These are phyloP conservation scores for Ceratobasidium sp. DNA, from an alignment of 1,284 basidiomycete genomes.

Conservation along the genomic window DNA sequence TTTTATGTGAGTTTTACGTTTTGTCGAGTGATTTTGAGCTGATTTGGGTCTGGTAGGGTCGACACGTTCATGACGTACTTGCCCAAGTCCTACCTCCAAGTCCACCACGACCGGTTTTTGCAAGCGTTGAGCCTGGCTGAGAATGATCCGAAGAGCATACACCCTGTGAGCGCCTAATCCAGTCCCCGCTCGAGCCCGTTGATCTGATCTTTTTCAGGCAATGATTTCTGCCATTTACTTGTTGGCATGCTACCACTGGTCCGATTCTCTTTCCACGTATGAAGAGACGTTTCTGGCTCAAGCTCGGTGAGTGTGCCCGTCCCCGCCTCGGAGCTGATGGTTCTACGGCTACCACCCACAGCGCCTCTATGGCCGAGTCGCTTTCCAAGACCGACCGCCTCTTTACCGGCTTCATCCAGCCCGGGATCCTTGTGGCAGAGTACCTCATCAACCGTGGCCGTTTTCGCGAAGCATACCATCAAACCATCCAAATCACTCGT, in stretches of 20 bases:
- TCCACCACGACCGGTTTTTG: conserved; percentile 46
- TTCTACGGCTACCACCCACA: background rate
- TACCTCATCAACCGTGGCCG: conserved; percentile 36
- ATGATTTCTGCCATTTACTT: conserved; percentile 29
- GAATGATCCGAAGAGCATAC: conserved; percentile 32
- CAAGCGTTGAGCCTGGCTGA: conserved; percentile 34
- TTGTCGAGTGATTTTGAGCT: background rate
- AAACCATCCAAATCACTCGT: conserved; percentile 28
- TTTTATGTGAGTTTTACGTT: conserved; percentile 11
- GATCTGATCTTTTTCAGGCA: background rate
- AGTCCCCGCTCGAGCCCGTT: background rate
- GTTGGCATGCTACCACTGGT: conserved; percentile 39
- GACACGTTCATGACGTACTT: conserved; percentile 45
- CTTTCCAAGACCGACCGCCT: conserved; percentile 31
- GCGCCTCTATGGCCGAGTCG: conserved; percentile 16
- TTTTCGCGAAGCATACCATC: conserved; percentile 34
- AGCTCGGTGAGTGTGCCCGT: conserved; percentile 22
- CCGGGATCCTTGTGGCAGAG: conserved; percentile 34
- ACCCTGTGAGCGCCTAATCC: conserved; percentile 22
- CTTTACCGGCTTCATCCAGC: conserved; percentile 29
- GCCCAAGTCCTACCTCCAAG: conserved; percentile 39
- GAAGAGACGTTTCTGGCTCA: conserved; percentile 29
- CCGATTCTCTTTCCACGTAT: conserved; percentile 12
- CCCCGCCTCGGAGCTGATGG: background rate
- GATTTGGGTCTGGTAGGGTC: conserved; percentile 28